phyloP scores from a whole-genome alignment of 352 stramenopile genomes.

The Globisporangium iwayamae region DNA sequence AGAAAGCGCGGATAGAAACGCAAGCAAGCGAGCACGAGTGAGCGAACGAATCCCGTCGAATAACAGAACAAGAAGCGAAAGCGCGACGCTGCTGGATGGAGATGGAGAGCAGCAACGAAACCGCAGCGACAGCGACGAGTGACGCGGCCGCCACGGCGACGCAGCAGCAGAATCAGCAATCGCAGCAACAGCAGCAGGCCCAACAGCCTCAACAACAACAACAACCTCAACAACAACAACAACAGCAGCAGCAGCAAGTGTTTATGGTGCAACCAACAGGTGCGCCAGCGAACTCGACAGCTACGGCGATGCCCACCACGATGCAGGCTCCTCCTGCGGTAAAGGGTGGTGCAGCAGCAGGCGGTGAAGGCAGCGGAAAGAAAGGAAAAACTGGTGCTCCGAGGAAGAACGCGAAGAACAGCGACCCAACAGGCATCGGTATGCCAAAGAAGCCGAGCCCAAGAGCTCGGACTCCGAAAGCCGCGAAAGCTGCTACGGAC shows the following conservation, averaged over 20 bases:
- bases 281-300: background rate
- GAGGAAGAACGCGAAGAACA: slow-evolving; percentile 25
- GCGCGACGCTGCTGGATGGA: slow-evolving; percentile 1
- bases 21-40: background rate
- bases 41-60: background rate
- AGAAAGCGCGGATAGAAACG: slow-evolving; percentile 4
- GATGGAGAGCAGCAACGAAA: slow-evolving; percentile 6
- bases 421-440: slow-evolving; percentile 2
- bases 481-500: slow-evolving; percentile 19
- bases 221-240: background rate
- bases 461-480: slow-evolving; percentile 22
- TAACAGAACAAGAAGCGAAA: background rate
- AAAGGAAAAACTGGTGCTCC: background rate
- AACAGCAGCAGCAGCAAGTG: slow-evolving; percentile 5
- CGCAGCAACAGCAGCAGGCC: background rate
- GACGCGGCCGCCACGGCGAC: background rate
- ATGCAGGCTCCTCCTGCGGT: background rate
- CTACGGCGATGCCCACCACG: background rate
- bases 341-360: background rate
- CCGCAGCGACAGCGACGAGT: background rate
- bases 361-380: background rate
- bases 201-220: background rate
- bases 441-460: slow-evolving; percentile 32
- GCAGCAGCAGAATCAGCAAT: slow-evolving; percentile 3
- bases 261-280: background rate